phyloP scores from a whole-genome alignment of 2,329 filamentous ascomycete species.

The Penicillium palitans region DNA sequence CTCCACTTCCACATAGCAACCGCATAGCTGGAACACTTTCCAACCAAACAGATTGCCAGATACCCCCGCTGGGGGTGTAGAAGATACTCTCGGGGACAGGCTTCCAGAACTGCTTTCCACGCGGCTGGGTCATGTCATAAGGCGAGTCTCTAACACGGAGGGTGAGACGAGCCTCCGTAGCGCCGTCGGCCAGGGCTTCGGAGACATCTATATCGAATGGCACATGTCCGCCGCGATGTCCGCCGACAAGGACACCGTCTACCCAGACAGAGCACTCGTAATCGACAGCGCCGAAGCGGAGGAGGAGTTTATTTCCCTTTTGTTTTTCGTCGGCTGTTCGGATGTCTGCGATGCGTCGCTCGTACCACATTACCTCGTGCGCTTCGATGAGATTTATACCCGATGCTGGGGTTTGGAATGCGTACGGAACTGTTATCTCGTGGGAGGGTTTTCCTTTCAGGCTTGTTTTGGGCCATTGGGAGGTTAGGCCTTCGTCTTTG shows the following conservation, averaged over 20 bases:
- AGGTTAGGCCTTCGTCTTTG: slow-evolving; percentile 55
- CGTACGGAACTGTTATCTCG: slow-evolving; percentile 64
- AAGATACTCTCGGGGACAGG: slow-evolving; percentile 59
- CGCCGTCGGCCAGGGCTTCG: slow-evolving; percentile 16
- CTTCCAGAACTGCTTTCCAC: slow-evolving; percentile 68
- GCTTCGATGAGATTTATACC: slow-evolving; percentile 62
- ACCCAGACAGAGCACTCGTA: slow-evolving; percentile 57
- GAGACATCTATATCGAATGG: slow-evolving; percentile 63
- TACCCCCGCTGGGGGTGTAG: slow-evolving; percentile 70
- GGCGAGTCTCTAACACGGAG: slow-evolving; percentile 65
- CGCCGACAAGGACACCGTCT: slow-evolving; percentile 53
- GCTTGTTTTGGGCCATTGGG: slow-evolving; percentile 57
- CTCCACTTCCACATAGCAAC: slow-evolving; percentile 59
- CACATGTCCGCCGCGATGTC: slow-evolving; percentile 62
- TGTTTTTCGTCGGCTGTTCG: slow-evolving; percentile 47
- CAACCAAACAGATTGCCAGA: slow-evolving; percentile 75
- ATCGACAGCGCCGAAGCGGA: slow-evolving; percentile 55
- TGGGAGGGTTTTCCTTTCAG: slow-evolving; percentile 40
- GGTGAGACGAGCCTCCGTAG: slow-evolving; percentile 47
- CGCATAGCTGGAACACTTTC: slow-evolving; percentile 54
- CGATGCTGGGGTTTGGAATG: slow-evolving; percentile 65
- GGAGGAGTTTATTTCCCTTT: slow-evolving; percentile 38
- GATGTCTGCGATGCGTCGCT: slow-evolving; percentile 54
- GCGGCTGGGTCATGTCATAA: slow-evolving; percentile 63
- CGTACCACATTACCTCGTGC: slow-evolving; percentile 69